A percentile compares a stretch with the other conserved stretches of the same genome.
These are phyloP conservation scores for Sporisorium scitamineum DNA, from an alignment of 1,284 basidiomycete species.

Conservation along the genomic window DNA sequence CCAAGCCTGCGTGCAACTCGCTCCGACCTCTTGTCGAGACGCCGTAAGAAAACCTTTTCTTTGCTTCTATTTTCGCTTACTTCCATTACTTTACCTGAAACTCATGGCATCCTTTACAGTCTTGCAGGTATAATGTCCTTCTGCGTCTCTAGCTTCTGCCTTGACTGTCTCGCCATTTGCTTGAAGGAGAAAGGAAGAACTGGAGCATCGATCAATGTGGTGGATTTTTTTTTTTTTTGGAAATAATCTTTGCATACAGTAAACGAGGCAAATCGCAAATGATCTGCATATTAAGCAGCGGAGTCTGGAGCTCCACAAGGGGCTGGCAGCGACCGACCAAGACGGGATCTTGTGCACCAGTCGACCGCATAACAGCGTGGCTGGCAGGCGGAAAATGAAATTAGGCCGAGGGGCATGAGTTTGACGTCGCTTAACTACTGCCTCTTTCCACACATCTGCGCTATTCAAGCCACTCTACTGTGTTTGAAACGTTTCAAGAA, in stretches of 20 bases:
- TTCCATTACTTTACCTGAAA: background rate
- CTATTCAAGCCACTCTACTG: too few species aligned
- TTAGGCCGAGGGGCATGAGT: slow-evolving; percentile 1
- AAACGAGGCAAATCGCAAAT: background rate
- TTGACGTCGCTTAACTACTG: too few species aligned
- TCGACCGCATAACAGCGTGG: background rate
- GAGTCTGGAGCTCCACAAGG: slow-evolving; percentile 9
- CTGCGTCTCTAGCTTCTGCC: background rate
- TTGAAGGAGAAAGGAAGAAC: background rate
- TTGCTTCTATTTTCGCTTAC: too few species aligned
- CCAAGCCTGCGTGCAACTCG: background rate
- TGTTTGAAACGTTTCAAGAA: too few species aligned
- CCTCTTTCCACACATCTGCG: too few species aligned
- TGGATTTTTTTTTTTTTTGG: background rate
- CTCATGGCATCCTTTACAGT: background rate
- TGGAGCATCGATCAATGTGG: background rate
- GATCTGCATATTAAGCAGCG: background rate
- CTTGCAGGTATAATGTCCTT: too few species aligned
- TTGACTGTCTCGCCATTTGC: too few species aligned
- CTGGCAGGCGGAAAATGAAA: background rate
- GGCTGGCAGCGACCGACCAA: background rate
- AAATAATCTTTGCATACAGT: background rate
- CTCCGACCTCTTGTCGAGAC: background rate
- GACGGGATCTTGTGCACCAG: background rate
- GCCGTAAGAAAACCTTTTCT: too few species aligned